Base-by-base conservation (phyloP, 768 basidiomycete genomes). In the Leccinum aurantiacum region DNA sequence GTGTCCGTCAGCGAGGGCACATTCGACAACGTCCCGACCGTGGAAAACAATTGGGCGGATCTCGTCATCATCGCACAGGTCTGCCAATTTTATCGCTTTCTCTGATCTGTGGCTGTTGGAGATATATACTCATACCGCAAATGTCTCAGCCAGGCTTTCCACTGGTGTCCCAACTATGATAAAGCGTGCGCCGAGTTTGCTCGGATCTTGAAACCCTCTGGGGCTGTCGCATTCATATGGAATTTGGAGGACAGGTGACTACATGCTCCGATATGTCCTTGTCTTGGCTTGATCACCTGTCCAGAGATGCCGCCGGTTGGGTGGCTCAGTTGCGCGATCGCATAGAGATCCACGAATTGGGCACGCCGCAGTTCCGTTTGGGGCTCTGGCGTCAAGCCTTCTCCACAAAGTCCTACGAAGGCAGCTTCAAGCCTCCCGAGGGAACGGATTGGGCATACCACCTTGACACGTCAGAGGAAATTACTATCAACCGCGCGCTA, bases 91-190 rank as follows among this genome's bases (percentile, higher is more conserved):
- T 33, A 13, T 13, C 13, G 5, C 13, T 33, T 24, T 15, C 47
- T 13, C 44, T 27, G 24, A n/a, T 5, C 17, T 24, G 44, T 29
- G 24, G 14, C 8, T 55, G 15, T 19, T 11, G 44, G 41, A 11
- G n/a, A 44, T 44, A 11, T 10, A 29, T 14, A 24, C 48, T 63
- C 56, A 56, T 67, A 60, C 49, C 59, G n/a, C n/a, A 52, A 44
- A 44, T 29, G 51, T 59, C 9, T 46, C 5, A 1, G 4, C 59
- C 70, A 95, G 87, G 95, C 95, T 15, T 97, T 88, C 73, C 95
- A 98, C 76, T 98, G 95, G 95, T 91, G 90, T 62, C 89, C 88
- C 10, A 84, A 95, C 70, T 89, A 86, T 69, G 82, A 85, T 50
- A 78, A 77, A 55, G 93, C 95, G 1, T 80, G 84, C 19, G 74